These are phyloP conservation scores for Pseudocercospora macadamiae DNA, from an alignment of 2,329 filamentous ascomycete genomes.

Conservation along the genomic window DNA sequence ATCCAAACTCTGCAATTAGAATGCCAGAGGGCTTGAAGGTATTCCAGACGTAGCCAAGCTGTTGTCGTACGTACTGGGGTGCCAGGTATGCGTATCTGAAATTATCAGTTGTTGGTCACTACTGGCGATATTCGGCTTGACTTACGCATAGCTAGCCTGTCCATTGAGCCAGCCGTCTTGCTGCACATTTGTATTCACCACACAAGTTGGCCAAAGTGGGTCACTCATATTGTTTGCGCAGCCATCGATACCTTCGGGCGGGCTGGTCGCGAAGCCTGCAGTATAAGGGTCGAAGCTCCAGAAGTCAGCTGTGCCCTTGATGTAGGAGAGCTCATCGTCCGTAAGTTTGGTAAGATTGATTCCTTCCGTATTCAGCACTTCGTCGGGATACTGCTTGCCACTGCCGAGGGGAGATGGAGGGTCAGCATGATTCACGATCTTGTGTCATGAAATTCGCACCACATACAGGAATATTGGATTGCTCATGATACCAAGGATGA, in stretches of 20 bases:
- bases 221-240: slow-evolving; percentile 41
- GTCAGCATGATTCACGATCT: not conserved
- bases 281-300: slow-evolving; percentile 46
- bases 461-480: slow-evolving; percentile 54
- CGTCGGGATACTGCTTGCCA: slow-evolving; percentile 53
- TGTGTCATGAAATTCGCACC: not conserved
- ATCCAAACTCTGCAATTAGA: slow-evolving; percentile 43
- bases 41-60: slow-evolving; percentile 62
- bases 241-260: slow-evolving; percentile 41
- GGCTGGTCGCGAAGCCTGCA: slow-evolving; percentile 40
- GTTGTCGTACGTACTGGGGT: slow-evolving; percentile 59
- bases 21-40: slow-evolving; percentile 55
- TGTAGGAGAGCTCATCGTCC: slow-evolving; percentile 46
- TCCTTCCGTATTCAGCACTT: slow-evolving; percentile 50
- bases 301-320: slow-evolving; percentile 38
- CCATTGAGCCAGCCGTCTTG: slow-evolving; percentile 31
- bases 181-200: slow-evolving; percentile 26
- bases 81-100: slow-evolving; percentile 52
- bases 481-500: slow-evolving; percentile 54
- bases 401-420: not conserved
- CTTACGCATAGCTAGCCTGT: slow-evolving; percentile 23
- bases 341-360: slow-evolving; percentile 53
- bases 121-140: not conserved
- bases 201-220: slow-evolving; percentile 40
- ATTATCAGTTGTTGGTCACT: not conserved